A percentile compares a stretch with the other conserved stretches of the same genome.
These are phyloP conservation scores for Tetrahymena malaccensis DNA, from an alignment of 73 alveolate genomes.

Conservation along the genomic window DNA sequence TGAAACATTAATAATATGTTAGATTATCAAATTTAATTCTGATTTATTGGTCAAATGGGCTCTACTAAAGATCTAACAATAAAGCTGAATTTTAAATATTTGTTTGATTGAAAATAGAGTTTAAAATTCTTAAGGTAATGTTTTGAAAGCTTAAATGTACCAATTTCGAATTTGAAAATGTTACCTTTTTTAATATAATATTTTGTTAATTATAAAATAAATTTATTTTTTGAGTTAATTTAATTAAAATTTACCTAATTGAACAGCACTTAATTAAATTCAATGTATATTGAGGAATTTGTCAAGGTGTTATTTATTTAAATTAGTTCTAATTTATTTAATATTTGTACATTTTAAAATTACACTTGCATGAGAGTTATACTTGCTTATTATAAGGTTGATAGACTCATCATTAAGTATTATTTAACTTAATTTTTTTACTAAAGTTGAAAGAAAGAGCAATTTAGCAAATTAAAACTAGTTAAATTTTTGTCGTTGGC, in stretches of 20 bases:
- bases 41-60: not conserved
- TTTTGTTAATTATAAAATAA: too few species aligned
- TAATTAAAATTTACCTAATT: not conserved
- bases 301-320: not conserved
- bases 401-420: not conserved
- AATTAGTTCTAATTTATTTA: not conserved
- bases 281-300: not conserved
- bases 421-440: not conserved
- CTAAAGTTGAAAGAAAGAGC: not conserved
- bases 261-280: not conserved
- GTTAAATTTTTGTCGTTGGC: not conserved
- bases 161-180: not conserved
- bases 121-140: not conserved
- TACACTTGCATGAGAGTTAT: not conserved
- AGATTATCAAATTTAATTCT: not conserved
- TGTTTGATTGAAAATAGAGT: not conserved
- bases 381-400: not conserved
- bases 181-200: not conserved
- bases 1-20: not conserved
- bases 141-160: too few species aligned
- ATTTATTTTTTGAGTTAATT: too few species aligned
- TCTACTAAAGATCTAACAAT: not conserved
- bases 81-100: not conserved
- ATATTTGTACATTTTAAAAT: not conserved
- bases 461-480: not conserved